Base-by-base conservation (phyloP, 805 yeast genomes). In the Saccharomycopsis malanga region DNA sequence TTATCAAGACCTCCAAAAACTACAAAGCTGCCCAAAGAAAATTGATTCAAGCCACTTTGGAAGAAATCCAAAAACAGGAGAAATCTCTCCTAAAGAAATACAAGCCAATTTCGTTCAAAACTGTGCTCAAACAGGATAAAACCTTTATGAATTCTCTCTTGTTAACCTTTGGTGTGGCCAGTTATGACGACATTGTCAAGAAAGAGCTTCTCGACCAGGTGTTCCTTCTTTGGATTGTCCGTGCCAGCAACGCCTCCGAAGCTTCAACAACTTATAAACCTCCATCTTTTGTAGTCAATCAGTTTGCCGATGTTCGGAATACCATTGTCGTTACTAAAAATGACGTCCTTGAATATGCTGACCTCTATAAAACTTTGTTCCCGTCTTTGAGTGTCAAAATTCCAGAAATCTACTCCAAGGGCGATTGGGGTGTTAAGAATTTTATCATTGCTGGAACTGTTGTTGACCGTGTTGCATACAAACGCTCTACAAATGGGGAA, bases 141-240 rank as follows among this genome's bases (percentile, higher is more conserved):
- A 57, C 58, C 30, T 77, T 81, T 54, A 71, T 73, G 22, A 74
- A 74, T 52, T 71, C 85, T 2, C 61, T 83, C 20, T 59, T 78
- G 10, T 60, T 78, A 22, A 65, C 76, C 1, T 72, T 80, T 58
- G 89, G 87, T 6, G 70, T 77, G 9, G 61, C 73, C 2, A 67
- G 70, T 18, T 78, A 72, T 55, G 80, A 76, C 3, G 78, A 75
- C 39, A 56, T 83, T 14, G 56, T 71, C 2, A 67, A 61, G 2
- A 66, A 74, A 37, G 67, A 71, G 36, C 68, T 77, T 39, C 63
- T 77, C 48, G 81, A 79, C 47, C 83, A 80, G 54, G 73, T 74
- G 2, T 65, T 84, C 61, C 60, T 81, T 18, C 61, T 84, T 34
- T 84, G 82, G 77, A 65, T 83, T 22, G 74, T 83, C 30, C 69